phyloP scores from a whole-genome alignment of 805 yeast species.

The Wickerhamomyces kurtzmanii region DNA sequence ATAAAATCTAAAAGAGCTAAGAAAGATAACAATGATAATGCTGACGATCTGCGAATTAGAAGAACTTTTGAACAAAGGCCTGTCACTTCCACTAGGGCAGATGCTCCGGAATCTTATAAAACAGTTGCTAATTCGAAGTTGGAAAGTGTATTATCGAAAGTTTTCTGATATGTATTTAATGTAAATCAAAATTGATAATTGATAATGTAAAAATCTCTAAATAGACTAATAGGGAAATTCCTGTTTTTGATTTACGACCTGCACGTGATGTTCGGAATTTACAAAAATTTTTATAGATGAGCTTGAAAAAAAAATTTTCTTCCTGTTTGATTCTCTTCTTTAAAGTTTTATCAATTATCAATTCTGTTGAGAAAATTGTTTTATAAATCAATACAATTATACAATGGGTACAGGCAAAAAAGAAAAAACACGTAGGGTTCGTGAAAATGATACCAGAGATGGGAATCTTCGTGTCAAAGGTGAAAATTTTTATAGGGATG shows the following conservation, averaged over 20 bases:
- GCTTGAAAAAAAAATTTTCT: too few species aligned
- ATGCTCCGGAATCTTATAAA: constrained; percentile 40
- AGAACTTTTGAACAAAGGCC: constrained; percentile 65
- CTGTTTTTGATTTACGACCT: too few species aligned
- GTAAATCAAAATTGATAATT: too few species aligned
- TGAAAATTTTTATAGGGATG: constrained; percentile 93
- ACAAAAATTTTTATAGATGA: too few species aligned
- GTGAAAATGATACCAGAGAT: constrained; percentile 74
- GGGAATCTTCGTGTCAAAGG: constrained; percentile 93
- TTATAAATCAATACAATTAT: not conserved
- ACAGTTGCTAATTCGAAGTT: constrained; percentile 28
- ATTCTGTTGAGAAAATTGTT: too few species aligned
- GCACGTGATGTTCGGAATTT: too few species aligned
- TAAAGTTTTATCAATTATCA: too few species aligned
- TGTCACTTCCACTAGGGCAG: constrained; percentile 58
- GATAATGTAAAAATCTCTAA: too few species aligned
- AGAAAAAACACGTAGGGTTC: constrained; percentile 77
- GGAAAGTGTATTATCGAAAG: constrained; percentile 21
- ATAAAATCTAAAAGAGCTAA: constrained; percentile 30
- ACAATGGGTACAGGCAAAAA: constrained; percentile 90
- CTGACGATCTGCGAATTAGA: constrained; percentile 27
- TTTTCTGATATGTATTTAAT: constrained; percentile 8
- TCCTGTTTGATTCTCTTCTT: too few species aligned
- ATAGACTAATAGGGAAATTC: too few species aligned
- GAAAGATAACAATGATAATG: constrained; percentile 14